Conservation (phyloP, 2,329 filamentous ascomycete genomes). For the Xylariomycetidae sp. region DNA sequence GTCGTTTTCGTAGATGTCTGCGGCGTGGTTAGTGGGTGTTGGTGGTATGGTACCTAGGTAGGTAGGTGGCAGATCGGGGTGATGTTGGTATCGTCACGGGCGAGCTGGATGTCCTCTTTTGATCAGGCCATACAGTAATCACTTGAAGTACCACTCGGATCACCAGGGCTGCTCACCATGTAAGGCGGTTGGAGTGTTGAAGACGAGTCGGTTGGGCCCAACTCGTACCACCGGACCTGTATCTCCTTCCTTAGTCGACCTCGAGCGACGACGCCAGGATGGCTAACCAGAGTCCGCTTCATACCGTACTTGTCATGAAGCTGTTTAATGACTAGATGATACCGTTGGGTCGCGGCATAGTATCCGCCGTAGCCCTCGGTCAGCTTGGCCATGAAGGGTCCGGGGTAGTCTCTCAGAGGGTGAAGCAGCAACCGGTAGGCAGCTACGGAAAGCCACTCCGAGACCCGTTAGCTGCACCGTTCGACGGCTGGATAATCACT, state of each 20-base stretch:
- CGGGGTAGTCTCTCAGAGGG: background rate
- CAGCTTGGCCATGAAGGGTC: background rate
- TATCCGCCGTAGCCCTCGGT: conserved; percentile 8
- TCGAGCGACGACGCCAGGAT: no score
- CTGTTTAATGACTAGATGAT: conserved; percentile 9
- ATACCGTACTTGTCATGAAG: conserved; percentile 13
- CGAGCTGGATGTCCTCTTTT: no score
- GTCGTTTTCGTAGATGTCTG: conserved; percentile 17
- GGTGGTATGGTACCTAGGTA: no score
- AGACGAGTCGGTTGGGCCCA: conserved; percentile 12
- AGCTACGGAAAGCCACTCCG: conserved; percentile 12
- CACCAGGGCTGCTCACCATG: conserved; percentile 8
- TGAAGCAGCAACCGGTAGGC: background rate
- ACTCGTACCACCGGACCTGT: conserved; percentile 9
- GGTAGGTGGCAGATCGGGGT: no score
- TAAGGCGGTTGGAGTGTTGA: conserved; percentile 10
- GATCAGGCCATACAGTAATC: no score
- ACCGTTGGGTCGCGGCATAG: conserved; percentile 6
- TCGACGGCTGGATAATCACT: no score
- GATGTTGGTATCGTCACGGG: no score
- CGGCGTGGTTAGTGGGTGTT: background rate
- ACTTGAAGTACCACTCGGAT: no score
- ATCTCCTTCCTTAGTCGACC: no score
- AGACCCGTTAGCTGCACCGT: no score
- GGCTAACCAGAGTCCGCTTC: no score